phyloP scores from a whole-genome alignment of 257 asterid species.

The Datura wrightii region DNA sequence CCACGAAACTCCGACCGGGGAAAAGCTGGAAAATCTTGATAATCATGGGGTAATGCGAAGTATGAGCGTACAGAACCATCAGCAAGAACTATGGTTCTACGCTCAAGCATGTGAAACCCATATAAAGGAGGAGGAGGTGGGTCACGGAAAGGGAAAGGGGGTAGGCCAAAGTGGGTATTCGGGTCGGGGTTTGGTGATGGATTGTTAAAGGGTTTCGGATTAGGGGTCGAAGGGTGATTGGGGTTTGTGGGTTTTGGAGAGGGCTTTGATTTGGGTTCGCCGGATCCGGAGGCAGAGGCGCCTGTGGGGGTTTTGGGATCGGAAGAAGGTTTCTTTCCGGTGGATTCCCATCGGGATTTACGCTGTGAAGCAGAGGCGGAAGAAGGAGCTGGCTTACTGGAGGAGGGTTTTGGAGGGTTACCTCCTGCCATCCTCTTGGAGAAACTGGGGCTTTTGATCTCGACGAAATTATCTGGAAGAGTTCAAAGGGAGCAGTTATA shows the following conservation, averaged over 20 bases:
- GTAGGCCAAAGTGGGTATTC: conserved; percentile 34
- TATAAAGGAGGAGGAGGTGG: conserved; percentile 91
- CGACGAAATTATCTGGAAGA: neutral
- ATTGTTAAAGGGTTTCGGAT: conserved; percentile 42
- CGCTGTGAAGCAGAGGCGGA: conserved; percentile 45
- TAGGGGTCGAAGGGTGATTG: conserved; percentile 46
- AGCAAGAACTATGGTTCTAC: conserved; percentile 68
- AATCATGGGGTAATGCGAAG: conserved; percentile 83
- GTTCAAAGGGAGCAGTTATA: neutral
- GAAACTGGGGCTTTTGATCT: neutral
- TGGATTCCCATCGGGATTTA: conserved; percentile 57
- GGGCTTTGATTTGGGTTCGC: conserved; percentile 49
- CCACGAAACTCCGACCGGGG: conserved; percentile 53
- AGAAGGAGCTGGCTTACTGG: conserved; percentile 39
- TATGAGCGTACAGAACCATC: conserved; percentile 90
- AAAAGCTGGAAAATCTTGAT: conserved; percentile 61
- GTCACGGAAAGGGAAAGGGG: conserved; percentile 64
- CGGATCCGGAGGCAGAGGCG: conserved; percentile 38
- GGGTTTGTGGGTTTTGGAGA: conserved; percentile 47
- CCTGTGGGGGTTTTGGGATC: conserved; percentile 25
- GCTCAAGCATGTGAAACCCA: conserved; percentile 94
- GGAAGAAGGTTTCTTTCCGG: conserved; percentile 32
- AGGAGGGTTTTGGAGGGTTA: conserved; percentile 39
- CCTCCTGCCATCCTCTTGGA: conserved; percentile 48
- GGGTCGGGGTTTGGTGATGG: conserved; percentile 41